Base-by-base conservation (phyloP, 2,329 filamentous ascomycete species). In the Sporothrix brunneoviolacea region DNA sequence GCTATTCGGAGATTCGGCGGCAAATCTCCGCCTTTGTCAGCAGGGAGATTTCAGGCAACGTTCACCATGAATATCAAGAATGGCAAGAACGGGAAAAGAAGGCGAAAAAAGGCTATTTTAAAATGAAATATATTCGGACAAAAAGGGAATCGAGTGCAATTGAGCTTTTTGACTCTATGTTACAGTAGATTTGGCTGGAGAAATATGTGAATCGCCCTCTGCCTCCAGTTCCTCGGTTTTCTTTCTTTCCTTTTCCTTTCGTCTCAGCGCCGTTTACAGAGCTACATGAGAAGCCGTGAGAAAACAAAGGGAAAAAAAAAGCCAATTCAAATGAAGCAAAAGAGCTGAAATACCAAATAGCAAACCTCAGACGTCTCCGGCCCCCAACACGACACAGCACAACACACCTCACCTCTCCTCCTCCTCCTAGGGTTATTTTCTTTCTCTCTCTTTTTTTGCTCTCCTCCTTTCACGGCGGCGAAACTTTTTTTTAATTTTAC, bases 91-190 rank as follows among this genome's bases (percentile, higher is more conserved):
- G 27, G 19, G 8, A 44, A 33, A 22, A 16, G 10, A n/a, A 21
- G 4, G 8, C 13, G 30, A 7, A 9, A 16, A 13, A 12, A 10
- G 13, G n/a, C 32, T 12, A 27, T 18, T 13, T 27, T 37, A 5
- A 24, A 44, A 21, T 15, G 12, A 44, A 21, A 13, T 22, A 22
- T 24, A 24, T 27, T 28, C 35, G 37, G 18, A 43, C 24, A 77
- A 74, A 76, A 78, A 79, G 71, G 71, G 71, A 79, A 80, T 75
- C 69, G 72, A 77, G 75, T 76, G 73, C 72, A 68, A 73, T 79
- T 78, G 74, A 77, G 75, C 75, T 48, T 73, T 74, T 74, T 64
- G 68, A 70, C 75, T 79, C 75, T 79, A 79, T 76, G 79, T 80
- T 80, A 80, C 76, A 80, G 70, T 72, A 70, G 70, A 70, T 70